These are phyloP conservation scores for Cystoderma amianthinum DNA, from an alignment of 768 basidiomycete species.

Conservation along the genomic window DNA sequence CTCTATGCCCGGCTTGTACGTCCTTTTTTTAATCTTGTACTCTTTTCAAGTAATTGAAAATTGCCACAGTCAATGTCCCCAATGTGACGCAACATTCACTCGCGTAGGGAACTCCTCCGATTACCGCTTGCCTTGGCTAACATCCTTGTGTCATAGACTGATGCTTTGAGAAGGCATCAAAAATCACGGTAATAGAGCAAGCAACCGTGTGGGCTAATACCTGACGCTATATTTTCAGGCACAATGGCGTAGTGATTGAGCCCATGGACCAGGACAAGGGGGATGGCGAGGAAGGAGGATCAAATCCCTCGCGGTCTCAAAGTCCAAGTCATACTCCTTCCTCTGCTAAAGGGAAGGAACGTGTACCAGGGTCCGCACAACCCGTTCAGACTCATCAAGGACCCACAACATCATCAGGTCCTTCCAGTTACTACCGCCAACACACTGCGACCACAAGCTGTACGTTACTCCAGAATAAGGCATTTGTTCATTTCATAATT, in stretches of 20 bases:
- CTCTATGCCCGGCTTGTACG: slow-evolving; percentile 68
- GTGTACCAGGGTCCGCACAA: slow-evolving; percentile 9
- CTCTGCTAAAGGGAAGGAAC: slow-evolving; percentile 34
- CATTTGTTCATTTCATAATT: neutral
- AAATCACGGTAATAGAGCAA: slow-evolving; percentile 52
- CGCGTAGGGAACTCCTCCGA: slow-evolving; percentile 45
- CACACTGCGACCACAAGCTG: slow-evolving; percentile 44
- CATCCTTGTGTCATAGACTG: no score
- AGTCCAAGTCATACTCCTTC: slow-evolving; percentile 47
- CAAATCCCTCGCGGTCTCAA: slow-evolving; percentile 34
- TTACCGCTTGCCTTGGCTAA: slow-evolving; percentile 7
- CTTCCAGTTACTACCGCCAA: slow-evolving; percentile 60
- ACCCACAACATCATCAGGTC: slow-evolving; percentile 23
- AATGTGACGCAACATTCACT: slow-evolving; percentile 77
- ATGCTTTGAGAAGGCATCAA: slow-evolving; percentile 74
- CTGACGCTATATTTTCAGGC: slow-evolving; percentile 29
- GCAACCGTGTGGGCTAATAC: slow-evolving; percentile 4
- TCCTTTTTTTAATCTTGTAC: slow-evolving; percentile 10
- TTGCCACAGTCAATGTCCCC: slow-evolving; percentile 55
- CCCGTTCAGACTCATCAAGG: slow-evolving; percentile 19
- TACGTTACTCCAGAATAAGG: no score
- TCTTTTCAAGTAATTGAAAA: slow-evolving; percentile 2
- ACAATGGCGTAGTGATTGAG: slow-evolving; percentile 64
- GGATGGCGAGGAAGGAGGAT: slow-evolving; percentile 22
- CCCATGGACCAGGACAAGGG: slow-evolving; percentile 20